Base-by-base conservation (phyloP, 257 asterid genomes). In the Scutellaria minor region DNA sequence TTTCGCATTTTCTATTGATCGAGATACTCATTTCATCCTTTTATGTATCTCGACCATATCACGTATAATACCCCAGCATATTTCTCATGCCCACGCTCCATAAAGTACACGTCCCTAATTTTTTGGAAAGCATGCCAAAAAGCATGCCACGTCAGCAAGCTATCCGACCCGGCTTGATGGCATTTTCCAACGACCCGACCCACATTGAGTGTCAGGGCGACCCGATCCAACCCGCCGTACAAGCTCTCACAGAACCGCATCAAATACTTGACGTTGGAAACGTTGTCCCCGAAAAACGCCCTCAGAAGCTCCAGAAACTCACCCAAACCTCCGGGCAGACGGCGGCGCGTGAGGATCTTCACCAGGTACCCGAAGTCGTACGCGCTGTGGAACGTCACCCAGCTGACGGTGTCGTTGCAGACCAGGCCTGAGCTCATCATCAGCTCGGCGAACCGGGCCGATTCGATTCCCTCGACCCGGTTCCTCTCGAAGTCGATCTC, bases 131-230 rank as follows among this genome's bases (percentile, higher is more conserved):
- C 86, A 42, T 85, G 90, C 85, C 87, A 83, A 44, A 83, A 85
- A 12, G 87, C 86, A 42, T 85, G 90, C 85, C 87, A 83, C 79
- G 90, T 85, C 76, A 83, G 84, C 82, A 85, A 55, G 57, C 87
- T 80, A 72, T 85, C 90, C 60, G 90, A 85, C 18, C 90, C 90
- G 79, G 90, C 87, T 48, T 85, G 87, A 59, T 85, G 89, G 75
- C 85, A 70, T 62, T 73, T 76, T 20, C 87, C 89, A 9, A 80
- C 87, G 9, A 63, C 83, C 77, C 87, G 84, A 55, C 66, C 75
- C 77, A 85, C 83, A 0, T 76, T 66, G 60, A 85, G 35, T 0
- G 75, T 8, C 60, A 71, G 74, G 7, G 85, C 85, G 6, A 80
- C 81, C 77, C 76, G 75, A 68, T 85, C 89, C 81, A 85, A 35